These are phyloP conservation scores for Trametes meyenii DNA, from an alignment of 768 basidiomycete species.

Conservation along the genomic window DNA sequence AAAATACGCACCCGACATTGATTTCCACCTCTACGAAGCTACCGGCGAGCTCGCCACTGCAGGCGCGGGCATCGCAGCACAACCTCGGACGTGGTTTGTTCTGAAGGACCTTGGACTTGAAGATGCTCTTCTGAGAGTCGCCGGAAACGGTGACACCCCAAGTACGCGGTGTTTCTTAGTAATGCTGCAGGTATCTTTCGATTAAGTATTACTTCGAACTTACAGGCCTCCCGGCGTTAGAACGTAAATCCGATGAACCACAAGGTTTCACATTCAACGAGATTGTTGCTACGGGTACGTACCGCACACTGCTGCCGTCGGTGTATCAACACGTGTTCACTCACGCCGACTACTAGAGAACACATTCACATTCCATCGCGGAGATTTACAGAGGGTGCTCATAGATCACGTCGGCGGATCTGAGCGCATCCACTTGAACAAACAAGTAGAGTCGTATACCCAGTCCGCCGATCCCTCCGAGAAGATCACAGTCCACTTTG, in stretches of 20 bases:
- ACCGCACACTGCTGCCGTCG: no score
- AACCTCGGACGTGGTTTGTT: conserved; percentile 16
- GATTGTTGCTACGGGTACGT: neutral
- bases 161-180: neutral
- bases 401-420: conserved; percentile 15
- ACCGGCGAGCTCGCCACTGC: conserved; percentile 16
- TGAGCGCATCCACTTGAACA: conserved; percentile 23
- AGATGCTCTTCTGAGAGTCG: neutral
- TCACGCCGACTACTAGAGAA: neutral
- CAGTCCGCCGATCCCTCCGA: neutral
- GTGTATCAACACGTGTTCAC: no score
- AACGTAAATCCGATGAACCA: conserved; percentile 17
- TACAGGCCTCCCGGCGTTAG: neutral
- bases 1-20: conserved; percentile 18
- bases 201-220: neutral
- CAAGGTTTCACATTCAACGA: neutral
- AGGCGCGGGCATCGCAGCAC: conserved; percentile 26
- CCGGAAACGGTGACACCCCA: neutral
- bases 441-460: conserved; percentile 23
- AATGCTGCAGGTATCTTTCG: no score
- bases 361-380: conserved; percentile 20
- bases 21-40: conserved; percentile 28
- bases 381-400: conserved; percentile 22
- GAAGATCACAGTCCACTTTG: conserved; percentile 25
- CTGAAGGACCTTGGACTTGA: conserved; percentile 15